Percentiles rank a stretch among this genome's conserved stretches.
Conservation (phyloP, 2,329 filamentous ascomycete species). For the Capronia americana region DNA sequence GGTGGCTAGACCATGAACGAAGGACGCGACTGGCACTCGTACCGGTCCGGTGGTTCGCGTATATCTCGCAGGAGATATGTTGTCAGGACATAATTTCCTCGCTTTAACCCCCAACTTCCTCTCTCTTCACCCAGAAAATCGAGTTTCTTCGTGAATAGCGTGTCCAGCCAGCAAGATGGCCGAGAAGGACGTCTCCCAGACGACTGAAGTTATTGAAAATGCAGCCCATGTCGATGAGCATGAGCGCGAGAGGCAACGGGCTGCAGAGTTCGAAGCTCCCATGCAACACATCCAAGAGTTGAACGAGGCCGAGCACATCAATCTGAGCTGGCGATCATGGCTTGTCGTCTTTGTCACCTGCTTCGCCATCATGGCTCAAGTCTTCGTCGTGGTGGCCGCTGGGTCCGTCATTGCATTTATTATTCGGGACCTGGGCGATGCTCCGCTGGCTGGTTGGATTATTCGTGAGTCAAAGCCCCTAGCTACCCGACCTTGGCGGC, state of each 20-base stretch:
- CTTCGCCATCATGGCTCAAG: slow-evolving; percentile 61
- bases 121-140: neutral
- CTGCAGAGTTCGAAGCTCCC: slow-evolving; percentile 33
- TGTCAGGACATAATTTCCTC: neutral
- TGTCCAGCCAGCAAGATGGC: slow-evolving; percentile 23
- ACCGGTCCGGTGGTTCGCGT: slow-evolving; percentile 16
- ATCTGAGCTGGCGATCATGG: slow-evolving; percentile 64
- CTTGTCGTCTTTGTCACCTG: slow-evolving; percentile 58
- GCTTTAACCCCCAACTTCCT: slow-evolving; percentile 2
- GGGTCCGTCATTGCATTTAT: slow-evolving; percentile 64
- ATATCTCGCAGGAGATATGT: slow-evolving; percentile 6
- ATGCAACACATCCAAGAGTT: slow-evolving; percentile 33
- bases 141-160: neutral
- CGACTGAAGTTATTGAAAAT: slow-evolving; percentile 32
- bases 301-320: slow-evolving; percentile 48
- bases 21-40: slow-evolving; percentile 1
- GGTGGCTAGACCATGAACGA: slow-evolving; percentile 5
- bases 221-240: slow-evolving; percentile 7
- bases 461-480: slow-evolving; percentile 49
- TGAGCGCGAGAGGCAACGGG: slow-evolving; percentile 25
- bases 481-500: neutral
- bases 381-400: slow-evolving; percentile 63
- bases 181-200: slow-evolving; percentile 28
- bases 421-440: slow-evolving; percentile 60
- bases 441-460: slow-evolving; percentile 61